phyloP scores from a whole-genome alignment of 1,139 yeast species.

The Yamadazyma dendronema region DNA sequence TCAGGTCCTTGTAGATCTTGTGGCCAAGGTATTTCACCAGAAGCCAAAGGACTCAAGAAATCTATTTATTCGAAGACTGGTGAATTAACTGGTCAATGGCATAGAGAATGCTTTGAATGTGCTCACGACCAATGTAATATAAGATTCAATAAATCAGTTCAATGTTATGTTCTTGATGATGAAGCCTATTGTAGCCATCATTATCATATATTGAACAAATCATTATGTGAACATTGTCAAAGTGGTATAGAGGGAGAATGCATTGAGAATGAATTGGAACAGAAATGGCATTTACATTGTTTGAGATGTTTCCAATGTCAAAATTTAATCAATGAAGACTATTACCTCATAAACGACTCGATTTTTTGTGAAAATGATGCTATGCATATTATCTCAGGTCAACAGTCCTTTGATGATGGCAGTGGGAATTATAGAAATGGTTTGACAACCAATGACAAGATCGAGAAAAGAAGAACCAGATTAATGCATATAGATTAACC shows the following conservation, averaged over 20 bases:
- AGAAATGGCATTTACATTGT: conserved; percentile 67
- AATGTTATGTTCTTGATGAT: conserved; percentile 79
- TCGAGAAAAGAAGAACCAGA: conserved; percentile 47
- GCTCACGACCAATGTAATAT: conserved; percentile 49
- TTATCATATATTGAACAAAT: conserved; percentile 74
- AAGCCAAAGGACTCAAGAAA: conserved; percentile 44
- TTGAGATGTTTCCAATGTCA: conserved; percentile 57
- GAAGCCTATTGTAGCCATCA: conserved; percentile 79
- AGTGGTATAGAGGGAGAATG: conserved; percentile 89
- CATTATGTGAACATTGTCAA: conserved; percentile 70
- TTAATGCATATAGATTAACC: conserved; percentile 31
- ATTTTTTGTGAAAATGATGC: conserved; percentile 53
- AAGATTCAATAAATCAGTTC: conserved; percentile 56
- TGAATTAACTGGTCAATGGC: conserved; percentile 93
- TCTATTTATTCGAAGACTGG: conserved; percentile 75
- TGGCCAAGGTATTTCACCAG: conserved; percentile 38
- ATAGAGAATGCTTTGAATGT: conserved; percentile 80
- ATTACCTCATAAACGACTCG: conserved; percentile 49
- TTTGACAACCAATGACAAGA: conserved; percentile 30
- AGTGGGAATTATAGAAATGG: conserved; percentile 24
- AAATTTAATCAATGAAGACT: conserved; percentile 49
- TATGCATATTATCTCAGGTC: conserved; percentile 23
- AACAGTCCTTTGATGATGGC: conserved; percentile 21
- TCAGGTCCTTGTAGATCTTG: conserved; percentile 77
- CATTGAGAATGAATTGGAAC: conserved; percentile 68